Evolutionary conservation across 495 filamentous ascomycete species (phyloP).

Genomic region (Usnea hakonensis): DNA sequence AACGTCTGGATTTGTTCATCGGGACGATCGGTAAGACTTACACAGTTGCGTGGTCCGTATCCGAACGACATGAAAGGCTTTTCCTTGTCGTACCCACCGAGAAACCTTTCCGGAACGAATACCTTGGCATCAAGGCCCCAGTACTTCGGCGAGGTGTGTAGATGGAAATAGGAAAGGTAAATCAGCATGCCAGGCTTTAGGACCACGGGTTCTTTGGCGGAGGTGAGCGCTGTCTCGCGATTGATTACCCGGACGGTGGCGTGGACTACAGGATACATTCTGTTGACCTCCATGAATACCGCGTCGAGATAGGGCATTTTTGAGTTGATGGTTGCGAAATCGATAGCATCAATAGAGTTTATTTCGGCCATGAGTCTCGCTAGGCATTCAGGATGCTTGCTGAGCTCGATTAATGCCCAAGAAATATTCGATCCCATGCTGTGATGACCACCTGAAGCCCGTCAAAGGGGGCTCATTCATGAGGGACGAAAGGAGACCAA

Average conservation of each 20-base stretch:
- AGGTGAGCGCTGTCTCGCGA: constrained; percentile 10
- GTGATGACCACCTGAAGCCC: constrained; percentile 16
- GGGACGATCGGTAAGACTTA: constrained; percentile 16
- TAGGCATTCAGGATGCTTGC: constrained; percentile 15
- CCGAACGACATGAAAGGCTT: constrained; percentile 23
- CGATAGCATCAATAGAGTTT: constrained; percentile 16
- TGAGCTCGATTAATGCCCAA: constrained; percentile 15
- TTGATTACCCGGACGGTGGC: constrained; percentile 13
- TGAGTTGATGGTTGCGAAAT: constrained; percentile 21
- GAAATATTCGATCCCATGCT: constrained; percentile 15
- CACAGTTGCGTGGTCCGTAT: constrained; percentile 23
- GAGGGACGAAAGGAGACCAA: constrained; percentile 12
- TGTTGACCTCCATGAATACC: constrained; percentile 21
- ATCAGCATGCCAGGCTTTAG: constrained; percentile 23
- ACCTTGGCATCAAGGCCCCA: constrained; percentile 17
- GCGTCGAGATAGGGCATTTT: constrained; percentile 24
- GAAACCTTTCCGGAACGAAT: constrained; percentile 22
- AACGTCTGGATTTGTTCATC: neutral
- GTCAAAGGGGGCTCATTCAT: neutral
- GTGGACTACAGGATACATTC: constrained; percentile 22
- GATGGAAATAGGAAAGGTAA: constrained; percentile 19
- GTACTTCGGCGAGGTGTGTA: constrained; percentile 19
- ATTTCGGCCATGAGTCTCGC: constrained; percentile 20
- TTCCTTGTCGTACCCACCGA: constrained; percentile 18
- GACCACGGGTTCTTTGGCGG: constrained; percentile 16